Evolutionary conservation across 257 asterid species (phyloP).

Genomic region (Solanum microdontum): DNA sequence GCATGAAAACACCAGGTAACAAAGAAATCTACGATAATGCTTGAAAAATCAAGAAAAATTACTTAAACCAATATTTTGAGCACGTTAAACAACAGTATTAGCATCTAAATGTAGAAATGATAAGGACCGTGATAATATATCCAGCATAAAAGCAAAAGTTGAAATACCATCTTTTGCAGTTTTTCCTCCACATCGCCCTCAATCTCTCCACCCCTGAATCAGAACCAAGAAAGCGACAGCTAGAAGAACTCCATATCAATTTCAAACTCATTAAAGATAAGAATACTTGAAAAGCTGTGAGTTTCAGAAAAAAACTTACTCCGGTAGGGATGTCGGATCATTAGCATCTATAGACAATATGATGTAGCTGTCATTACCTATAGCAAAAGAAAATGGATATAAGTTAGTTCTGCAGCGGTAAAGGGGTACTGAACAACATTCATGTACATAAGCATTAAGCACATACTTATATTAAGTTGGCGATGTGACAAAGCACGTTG

Average conservation of each 20-base stretch:
- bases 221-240: conserved; percentile 78
- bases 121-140: neutral
- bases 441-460: neutral
- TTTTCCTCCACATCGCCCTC: conserved; percentile 45
- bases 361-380: conserved; percentile 54
- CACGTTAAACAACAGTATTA: neutral
- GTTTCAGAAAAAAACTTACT: conserved; percentile 27
- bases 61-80: neutral
- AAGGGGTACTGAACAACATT: neutral
- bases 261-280: neutral
- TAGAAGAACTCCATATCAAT: conserved; percentile 15
- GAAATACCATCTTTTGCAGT: conserved; percentile 50
- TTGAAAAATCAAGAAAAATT: neutral
- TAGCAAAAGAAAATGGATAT: neutral
- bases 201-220: conserved; percentile 26
- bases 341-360: conserved; percentile 34
- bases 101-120: neutral
- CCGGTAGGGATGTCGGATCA: conserved; percentile 61
- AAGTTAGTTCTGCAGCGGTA: neutral
- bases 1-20: neutral
- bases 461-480: conserved; percentile 49
- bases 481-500: conserved; percentile 45
- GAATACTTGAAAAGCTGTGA: neutral
- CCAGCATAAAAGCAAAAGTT: neutral
- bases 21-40: neutral